Conservation (phyloP, 805 yeast genomes). For the Ogataea thermomethanolica region DNA sequence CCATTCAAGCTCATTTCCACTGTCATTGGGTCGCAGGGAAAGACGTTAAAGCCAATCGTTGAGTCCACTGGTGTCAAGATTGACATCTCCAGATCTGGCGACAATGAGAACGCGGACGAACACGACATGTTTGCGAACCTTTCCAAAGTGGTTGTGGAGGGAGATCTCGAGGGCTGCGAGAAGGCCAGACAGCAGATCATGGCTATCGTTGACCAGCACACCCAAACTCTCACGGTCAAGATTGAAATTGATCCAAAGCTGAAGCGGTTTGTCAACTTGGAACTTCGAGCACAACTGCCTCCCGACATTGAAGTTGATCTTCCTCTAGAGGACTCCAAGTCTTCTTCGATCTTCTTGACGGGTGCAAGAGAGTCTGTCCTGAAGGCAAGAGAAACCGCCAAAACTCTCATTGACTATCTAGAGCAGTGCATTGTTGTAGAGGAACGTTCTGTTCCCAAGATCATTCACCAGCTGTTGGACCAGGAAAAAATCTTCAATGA, state of each 20-base stretch:
- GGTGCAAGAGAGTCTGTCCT: constrained; percentile 72
- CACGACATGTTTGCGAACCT: constrained; percentile 59
- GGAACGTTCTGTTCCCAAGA: constrained; percentile 60
- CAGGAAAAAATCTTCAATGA: constrained; percentile 48
- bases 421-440: constrained; percentile 46
- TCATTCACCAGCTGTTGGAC: constrained; percentile 68
- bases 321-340: constrained; percentile 34
- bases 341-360: constrained; percentile 46
- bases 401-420: constrained; percentile 42
- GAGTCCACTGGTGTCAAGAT: constrained; percentile 64
- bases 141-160: constrained; percentile 66
- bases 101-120: constrained; percentile 28
- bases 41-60: constrained; percentile 72
- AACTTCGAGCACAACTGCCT: constrained; percentile 19
- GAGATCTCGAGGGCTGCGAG: constrained; percentile 80
- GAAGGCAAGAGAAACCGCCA: constrained; percentile 50
- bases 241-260: constrained; percentile 42
- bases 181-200: constrained; percentile 67
- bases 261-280: constrained; percentile 43
- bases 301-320: constrained; percentile 28
- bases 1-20: constrained; percentile 76
- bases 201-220: constrained; percentile 72
- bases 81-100: constrained; percentile 50
- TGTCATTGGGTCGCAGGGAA: constrained; percentile 87
- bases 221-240: constrained; percentile 52